Conservation (phyloP, 805 yeast genomes). For the Hanseniaspora occidentalis region DNA sequence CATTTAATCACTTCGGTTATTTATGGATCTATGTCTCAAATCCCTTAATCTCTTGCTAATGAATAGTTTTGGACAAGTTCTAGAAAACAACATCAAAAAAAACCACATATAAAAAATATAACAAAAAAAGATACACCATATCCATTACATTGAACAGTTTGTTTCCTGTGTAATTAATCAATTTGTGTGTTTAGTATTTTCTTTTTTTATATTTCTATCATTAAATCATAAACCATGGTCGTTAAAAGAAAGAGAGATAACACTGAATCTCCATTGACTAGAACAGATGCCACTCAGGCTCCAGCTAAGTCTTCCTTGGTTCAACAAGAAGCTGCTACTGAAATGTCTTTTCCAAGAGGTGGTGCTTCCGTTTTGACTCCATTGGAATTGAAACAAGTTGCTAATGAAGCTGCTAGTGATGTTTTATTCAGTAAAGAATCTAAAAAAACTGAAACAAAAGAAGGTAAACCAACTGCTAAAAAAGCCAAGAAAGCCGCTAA, state of each 20-base stretch:
- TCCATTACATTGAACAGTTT: too few relatives aligned
- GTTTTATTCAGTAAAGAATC: constrained; percentile 44
- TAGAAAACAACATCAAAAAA: too few relatives aligned
- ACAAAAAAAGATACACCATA: too few relatives aligned
- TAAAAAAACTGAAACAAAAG: constrained; percentile 11
- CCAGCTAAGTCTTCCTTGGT: constrained; percentile 27
- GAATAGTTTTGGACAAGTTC: too few relatives aligned
- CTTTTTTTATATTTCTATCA: too few relatives aligned
- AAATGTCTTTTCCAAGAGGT: constrained; percentile 79
- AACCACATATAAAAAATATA: too few relatives aligned
- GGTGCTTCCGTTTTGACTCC: constrained; percentile 81
- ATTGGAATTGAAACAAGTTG: constrained; percentile 80
- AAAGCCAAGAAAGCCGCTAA: constrained; percentile 10
- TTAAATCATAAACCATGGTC: constrained; percentile 5
- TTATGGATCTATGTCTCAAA: too few relatives aligned
- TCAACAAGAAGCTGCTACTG: constrained; percentile 22
- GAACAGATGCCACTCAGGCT: constrained; percentile 28
- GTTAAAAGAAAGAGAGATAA: constrained; percentile 40
- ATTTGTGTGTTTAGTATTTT: too few relatives aligned
- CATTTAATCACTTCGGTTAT: too few relatives aligned
- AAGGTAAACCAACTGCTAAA: constrained; percentile 8
- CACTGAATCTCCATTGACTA: constrained; percentile 28
- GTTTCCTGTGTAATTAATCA: too few relatives aligned
- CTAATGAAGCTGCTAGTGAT: constrained; percentile 85
- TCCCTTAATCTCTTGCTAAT: too few relatives aligned